phyloP scores from a whole-genome alignment of 176 grass and related monocot species.

The Oryza coarctata region DNA sequence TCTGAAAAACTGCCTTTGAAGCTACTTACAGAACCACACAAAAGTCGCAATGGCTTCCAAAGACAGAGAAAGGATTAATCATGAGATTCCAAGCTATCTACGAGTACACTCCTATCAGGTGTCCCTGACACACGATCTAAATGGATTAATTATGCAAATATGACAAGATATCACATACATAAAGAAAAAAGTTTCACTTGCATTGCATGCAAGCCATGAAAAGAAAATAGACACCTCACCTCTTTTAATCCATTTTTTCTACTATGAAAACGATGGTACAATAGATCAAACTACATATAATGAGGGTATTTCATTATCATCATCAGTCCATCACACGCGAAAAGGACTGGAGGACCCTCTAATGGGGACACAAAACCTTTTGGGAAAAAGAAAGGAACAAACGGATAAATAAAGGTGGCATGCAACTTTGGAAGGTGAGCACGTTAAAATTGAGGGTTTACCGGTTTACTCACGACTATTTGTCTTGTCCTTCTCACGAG shows the following conservation, averaged over 20 bases:
- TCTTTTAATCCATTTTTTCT: neutral
- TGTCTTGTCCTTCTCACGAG: neutral
- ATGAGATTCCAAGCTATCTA: conserved; percentile 23
- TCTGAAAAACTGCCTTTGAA: conserved; percentile 25
- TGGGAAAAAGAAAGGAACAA: neutral
- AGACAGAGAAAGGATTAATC: neutral
- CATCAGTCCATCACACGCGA: conserved; percentile 6
- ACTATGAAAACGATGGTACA: neutral
- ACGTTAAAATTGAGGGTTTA: conserved; percentile 41
- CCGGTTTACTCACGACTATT: neutral
- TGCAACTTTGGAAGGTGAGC: conserved; percentile 8
- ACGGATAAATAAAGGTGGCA: neutral
- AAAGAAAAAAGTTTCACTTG: conserved; percentile 27
- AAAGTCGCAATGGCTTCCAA: neutral
- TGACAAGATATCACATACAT: neutral
- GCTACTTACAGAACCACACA: conserved; percentile 7
- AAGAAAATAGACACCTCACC: conserved; percentile 25
- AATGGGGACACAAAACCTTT: conserved; percentile 17
- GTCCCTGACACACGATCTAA: neutral
- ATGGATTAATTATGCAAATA: neutral
- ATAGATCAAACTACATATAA: neutral
- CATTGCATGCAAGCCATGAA: conserved; percentile 39
- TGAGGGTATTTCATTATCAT: neutral
- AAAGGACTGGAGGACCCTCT: conserved; percentile 13
- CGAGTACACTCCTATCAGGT: neutral